A percentile compares a stretch with the other conserved stretches of the same genome.
Evolutionary conservation across 1,284 basidiomycete species (phyloP).

Genomic region (Marasmius tenuissimus): DNA sequence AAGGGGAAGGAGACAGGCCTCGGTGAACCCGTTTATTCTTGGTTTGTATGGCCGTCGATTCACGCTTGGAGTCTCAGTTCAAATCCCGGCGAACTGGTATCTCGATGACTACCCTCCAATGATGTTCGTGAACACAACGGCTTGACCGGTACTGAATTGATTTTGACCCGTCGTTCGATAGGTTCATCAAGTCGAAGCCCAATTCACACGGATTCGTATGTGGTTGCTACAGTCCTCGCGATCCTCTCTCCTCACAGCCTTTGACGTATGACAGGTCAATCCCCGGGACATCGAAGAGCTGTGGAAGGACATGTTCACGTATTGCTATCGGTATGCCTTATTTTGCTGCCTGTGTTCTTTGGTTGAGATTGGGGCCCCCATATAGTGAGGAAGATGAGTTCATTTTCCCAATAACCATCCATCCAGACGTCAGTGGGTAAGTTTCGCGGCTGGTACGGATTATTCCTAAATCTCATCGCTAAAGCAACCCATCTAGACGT

Average conservation of each 20-base stretch:
- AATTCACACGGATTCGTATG: conserved; percentile 71
- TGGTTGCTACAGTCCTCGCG: neutral
- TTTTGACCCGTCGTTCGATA: conserved; percentile 16
- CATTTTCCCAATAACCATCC: conserved; percentile 76
- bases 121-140: conserved; percentile 42
- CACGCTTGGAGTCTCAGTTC: conserved; percentile 38
- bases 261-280: conserved; percentile 49
- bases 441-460: conserved; percentile 37
- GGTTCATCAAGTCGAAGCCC: conserved; percentile 64
- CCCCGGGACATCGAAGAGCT: conserved; percentile 68
- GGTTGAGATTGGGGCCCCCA: conserved; percentile 3
- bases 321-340: conserved; percentile 56
- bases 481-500: conserved; percentile 29
- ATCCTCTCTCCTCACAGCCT: neutral
- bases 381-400: conserved; percentile 69
- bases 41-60: neutral
- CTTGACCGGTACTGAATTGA: neutral
- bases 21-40: conserved; percentile 19
- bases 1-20: conserved; percentile 64
- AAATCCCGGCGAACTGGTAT: conserved; percentile 77
- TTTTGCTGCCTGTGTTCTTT: conserved; percentile 23
- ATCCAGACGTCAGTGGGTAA: conserved; percentile 77
- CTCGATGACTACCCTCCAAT: conserved; percentile 71
- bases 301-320: conserved; percentile 77
- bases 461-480: conserved; percentile 41